phyloP scores from a whole-genome alignment of 73 alveolate species.

The Paramecium sonneborni region DNA sequence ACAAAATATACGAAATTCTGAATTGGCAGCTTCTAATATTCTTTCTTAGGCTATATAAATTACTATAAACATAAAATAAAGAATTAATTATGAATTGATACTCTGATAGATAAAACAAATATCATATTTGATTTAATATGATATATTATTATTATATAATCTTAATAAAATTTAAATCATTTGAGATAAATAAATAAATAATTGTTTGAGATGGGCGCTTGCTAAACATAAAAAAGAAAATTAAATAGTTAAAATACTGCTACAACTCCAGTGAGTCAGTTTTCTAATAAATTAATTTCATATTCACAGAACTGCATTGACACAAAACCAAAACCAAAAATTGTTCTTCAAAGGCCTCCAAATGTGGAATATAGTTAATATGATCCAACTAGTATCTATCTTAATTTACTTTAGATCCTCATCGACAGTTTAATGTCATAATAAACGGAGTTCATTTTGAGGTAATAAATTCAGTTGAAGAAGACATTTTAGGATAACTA shows the following conservation, averaged over 20 bases:
- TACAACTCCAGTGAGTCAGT: background rate
- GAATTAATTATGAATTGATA: too few species aligned
- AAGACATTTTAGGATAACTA: background rate
- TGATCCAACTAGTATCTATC: background rate
- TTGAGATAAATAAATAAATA: background rate
- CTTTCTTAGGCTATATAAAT: too few species aligned
- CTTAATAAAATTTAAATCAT: background rate
- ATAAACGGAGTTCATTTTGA: constrained; percentile 33
- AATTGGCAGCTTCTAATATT: too few species aligned
- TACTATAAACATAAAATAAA: too few species aligned
- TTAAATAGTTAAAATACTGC: background rate
- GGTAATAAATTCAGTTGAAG: constrained; percentile 20
- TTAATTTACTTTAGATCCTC: background rate
- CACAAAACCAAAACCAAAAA: background rate
- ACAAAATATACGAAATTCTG: background rate
- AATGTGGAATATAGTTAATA: background rate
- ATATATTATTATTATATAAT: background rate
- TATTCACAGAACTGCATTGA: background rate
- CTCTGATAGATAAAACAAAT: background rate
- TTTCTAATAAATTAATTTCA: background rate
- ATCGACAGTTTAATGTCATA: background rate
- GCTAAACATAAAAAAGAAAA: background rate
- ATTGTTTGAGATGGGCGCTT: background rate
- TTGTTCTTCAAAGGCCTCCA: background rate
- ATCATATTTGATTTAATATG: background rate